Percentiles rank a stretch among this genome's conserved stretches.
Conservation (phyloP, 1,139 yeast species). For the Geotrichum carabidarum region DNA sequence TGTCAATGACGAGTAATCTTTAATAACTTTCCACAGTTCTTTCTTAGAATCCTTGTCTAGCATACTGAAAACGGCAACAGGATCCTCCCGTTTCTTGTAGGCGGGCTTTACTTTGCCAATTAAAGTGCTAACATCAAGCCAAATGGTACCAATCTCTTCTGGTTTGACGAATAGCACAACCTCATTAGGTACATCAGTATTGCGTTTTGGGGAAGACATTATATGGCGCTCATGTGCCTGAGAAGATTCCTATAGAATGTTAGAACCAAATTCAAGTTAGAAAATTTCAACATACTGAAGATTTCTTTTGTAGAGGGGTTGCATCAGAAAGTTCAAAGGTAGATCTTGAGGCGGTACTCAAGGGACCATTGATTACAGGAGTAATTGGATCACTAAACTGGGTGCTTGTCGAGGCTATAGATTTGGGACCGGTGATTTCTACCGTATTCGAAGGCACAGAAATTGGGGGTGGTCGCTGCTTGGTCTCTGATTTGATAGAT, state of each 20-base stretch:
- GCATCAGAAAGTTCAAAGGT: conserved; percentile 8
- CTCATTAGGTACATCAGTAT: conserved; percentile 1
- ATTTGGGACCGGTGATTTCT: neutral
- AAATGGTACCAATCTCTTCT: conserved; percentile 57
- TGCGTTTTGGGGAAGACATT: neutral
- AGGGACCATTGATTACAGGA: neutral
- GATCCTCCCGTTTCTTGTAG: conserved; percentile 45
- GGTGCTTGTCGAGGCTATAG: neutral
- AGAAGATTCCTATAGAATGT: neutral
- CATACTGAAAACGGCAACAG: conserved; percentile 56
- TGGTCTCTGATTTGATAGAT: neutral
- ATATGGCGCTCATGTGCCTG: neutral
- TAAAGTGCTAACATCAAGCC: conserved; percentile 55
- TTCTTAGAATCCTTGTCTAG: conserved; percentile 54
- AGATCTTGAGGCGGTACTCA: neutral
- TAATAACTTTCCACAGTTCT: conserved; percentile 69
- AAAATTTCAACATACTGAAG: conserved; percentile 5
- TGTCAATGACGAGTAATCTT: conserved; percentile 51
- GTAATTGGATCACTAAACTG: neutral
- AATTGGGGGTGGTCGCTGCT: conserved; percentile 1
- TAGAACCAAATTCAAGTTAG: neutral
- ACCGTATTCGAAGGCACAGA: neutral
- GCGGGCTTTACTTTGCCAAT: conserved; percentile 36
- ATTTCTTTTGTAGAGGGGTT: neutral
- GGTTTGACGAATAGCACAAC: conserved; percentile 54